Evolutionary conservation across 2,329 filamentous ascomycete species (phyloP).

Genomic region (Alternaria tenuissima): DNA sequence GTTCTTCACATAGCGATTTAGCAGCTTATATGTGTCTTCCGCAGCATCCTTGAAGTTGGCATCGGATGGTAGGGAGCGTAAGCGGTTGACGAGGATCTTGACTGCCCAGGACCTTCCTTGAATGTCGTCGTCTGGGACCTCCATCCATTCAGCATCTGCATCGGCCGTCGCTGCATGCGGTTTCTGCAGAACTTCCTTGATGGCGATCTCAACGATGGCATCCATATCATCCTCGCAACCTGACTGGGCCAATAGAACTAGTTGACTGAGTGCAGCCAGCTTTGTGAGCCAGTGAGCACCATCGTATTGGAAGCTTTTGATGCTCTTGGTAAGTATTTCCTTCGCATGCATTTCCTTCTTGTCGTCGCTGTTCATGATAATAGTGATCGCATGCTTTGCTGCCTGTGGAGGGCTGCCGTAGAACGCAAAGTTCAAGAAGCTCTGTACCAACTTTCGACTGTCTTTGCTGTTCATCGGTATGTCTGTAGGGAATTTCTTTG

Average conservation of each 20-base stretch:
- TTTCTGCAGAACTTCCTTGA: constrained; percentile 76
- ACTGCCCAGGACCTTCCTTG: constrained; percentile 84
- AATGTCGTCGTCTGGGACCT: constrained; percentile 78
- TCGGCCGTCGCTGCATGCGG: constrained; percentile 65
- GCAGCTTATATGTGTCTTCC: constrained; percentile 76
- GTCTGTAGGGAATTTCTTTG: constrained; percentile 83
- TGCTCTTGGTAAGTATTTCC: constrained; percentile 79
- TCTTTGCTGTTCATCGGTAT: constrained; percentile 65
- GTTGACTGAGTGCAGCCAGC: constrained; percentile 74
- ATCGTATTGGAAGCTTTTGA: constrained; percentile 77
- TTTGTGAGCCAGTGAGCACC: constrained; percentile 77
- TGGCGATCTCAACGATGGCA: constrained; percentile 78
- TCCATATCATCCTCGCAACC: constrained; percentile 75
- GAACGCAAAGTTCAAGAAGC: constrained; percentile 82
- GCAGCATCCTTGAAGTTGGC: constrained; percentile 60
- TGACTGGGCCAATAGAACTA: constrained; percentile 78
- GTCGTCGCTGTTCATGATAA: constrained; percentile 80
- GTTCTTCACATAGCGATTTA: constrained; percentile 77
- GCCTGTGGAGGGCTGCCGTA: constrained; percentile 82
- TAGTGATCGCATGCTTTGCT: constrained; percentile 92
- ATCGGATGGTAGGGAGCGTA: constrained; percentile 67
- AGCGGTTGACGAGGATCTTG: constrained; percentile 84
- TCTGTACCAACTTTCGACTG: constrained; percentile 82
- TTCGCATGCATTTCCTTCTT: constrained; percentile 85
- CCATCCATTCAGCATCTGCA: constrained; percentile 61